Percentiles rank a stretch among this genome's conserved stretches.
These are phyloP conservation scores for Populus hybrid DNA, from an alignment of 441 rosid species.

Conservation along the genomic window DNA sequence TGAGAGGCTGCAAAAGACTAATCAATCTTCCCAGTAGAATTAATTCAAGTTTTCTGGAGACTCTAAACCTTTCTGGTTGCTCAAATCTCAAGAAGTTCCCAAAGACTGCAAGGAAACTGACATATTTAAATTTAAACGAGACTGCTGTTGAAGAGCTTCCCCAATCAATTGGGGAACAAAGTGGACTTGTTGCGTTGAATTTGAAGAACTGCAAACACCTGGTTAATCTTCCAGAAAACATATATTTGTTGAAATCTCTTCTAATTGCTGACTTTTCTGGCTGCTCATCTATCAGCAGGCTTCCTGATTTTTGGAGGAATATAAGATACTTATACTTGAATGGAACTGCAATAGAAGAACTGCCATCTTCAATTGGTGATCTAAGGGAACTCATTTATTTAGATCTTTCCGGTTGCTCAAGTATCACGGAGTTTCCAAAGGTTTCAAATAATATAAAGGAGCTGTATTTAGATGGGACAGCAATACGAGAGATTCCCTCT, in stretches of 20 bases:
- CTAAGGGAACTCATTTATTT: background rate
- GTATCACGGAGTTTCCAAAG: slow-evolving; percentile 23
- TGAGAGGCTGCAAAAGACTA: no score
- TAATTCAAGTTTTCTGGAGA: no score
- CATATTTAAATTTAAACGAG: no score
- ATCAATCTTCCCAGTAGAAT: no score
- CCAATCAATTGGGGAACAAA: no score
- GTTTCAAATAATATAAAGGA: slow-evolving; percentile 18
- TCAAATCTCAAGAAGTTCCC: no score
- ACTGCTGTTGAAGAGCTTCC: no score
- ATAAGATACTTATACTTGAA: background rate
- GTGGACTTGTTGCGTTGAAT: no score
- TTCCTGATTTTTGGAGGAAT: slow-evolving; percentile 20
- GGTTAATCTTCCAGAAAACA: slow-evolving; percentile 23
- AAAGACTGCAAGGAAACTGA: no score
- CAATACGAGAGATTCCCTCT: slow-evolving; percentile 11
- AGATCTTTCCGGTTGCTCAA: slow-evolving; percentile 24
- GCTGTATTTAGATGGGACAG: slow-evolving; percentile 16
- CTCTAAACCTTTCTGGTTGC: no score
- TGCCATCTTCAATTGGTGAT: slow-evolving; percentile 4
- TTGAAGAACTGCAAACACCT: no score
- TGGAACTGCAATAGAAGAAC: slow-evolving; percentile 13
- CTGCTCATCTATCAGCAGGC: slow-evolving; percentile 8
- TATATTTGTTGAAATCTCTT: slow-evolving; percentile 9
- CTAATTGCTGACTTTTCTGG: slow-evolving; percentile 7